phyloP scores from a whole-genome alignment of 139 green algal genomes.

The Spirogloea muscicola region DNA sequence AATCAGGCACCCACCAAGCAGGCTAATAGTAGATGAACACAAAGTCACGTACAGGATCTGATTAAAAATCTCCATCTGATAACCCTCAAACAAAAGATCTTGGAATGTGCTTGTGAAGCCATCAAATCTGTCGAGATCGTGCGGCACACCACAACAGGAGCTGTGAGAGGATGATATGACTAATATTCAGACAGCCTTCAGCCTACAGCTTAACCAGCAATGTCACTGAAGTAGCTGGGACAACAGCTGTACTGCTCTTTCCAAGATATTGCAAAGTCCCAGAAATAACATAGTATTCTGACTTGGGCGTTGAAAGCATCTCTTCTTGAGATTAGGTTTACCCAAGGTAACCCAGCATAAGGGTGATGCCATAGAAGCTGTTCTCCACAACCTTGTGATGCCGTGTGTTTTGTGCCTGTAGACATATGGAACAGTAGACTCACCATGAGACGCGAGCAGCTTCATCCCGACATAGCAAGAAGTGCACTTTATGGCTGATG shows the following conservation, averaged over 20 bases:
- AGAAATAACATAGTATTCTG: no score
- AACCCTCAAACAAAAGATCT: conserved; percentile 90
- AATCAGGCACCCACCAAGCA: conserved; percentile 36
- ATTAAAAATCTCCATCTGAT: conserved; percentile 82
- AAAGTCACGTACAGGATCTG: conserved; percentile 78
- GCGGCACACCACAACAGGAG: background rate
- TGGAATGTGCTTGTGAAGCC: conserved; percentile 98
- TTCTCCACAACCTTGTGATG: conserved; percentile 25
- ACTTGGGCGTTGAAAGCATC: no score
- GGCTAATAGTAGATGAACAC: conserved; percentile 55
- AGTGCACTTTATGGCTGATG: no score
- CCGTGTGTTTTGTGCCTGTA: background rate
- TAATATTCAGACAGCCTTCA: background rate
- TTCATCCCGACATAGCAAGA: no score
- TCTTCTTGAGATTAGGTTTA: conserved; percentile 51
- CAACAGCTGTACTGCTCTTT: no score
- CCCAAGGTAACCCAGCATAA: conserved; percentile 90
- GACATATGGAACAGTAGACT: background rate
- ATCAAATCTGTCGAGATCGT: conserved; percentile 64
- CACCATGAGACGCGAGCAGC: conserved; percentile 35
- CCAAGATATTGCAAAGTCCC: no score
- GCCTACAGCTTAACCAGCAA: no score
- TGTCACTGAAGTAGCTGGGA: no score
- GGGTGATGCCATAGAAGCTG: conserved; percentile 61
- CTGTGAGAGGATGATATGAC: background rate